phyloP scores from a whole-genome alignment of 2,329 filamentous ascomycete genomes.

The Phaeosphaeriaceae sp. region DNA sequence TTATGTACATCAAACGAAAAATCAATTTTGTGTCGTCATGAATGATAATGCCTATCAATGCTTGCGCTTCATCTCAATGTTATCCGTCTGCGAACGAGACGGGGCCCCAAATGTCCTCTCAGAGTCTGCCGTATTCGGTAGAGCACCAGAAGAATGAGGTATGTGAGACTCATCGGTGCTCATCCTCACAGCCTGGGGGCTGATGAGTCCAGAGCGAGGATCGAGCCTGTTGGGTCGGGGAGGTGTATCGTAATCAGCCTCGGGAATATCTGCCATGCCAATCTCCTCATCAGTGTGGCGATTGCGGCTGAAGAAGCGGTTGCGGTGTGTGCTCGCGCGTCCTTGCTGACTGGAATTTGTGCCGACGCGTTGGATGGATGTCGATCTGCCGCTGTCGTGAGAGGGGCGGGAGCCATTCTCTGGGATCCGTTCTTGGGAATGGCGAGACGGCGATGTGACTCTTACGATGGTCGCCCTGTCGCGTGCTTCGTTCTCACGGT shows the following conservation, averaged over 20 bases:
- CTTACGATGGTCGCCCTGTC: conserved; percentile 49
- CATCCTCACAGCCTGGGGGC: conserved; percentile 36
- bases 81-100: conserved; percentile 37
- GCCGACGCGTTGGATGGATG: conserved; percentile 41
- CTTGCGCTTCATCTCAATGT: conserved; percentile 42
- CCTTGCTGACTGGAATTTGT: conserved; percentile 41
- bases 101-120: conserved; percentile 32
- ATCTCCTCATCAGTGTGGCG: conserved; percentile 50
- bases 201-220: conserved; percentile 43
- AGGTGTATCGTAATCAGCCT: conserved; percentile 33
- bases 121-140: conserved; percentile 26
- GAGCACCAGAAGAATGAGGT: conserved; percentile 32
- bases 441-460: conserved; percentile 48
- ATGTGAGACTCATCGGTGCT: conserved; percentile 27
- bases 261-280: conserved; percentile 57
- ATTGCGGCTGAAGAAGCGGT: conserved; percentile 67
- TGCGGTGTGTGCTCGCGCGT: conserved; percentile 58
- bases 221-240: conserved; percentile 42
- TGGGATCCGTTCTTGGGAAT: conserved; percentile 31
- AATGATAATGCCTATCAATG: conserved; percentile 9
- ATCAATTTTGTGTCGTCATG: neutral
- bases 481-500: conserved; percentile 50
- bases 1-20: conserved; percentile 1
- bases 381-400: conserved; percentile 44
- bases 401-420: conserved; percentile 36